Conservation (phyloP, 2,329 filamentous ascomycete species). For the Neonectria magnoliae region DNA sequence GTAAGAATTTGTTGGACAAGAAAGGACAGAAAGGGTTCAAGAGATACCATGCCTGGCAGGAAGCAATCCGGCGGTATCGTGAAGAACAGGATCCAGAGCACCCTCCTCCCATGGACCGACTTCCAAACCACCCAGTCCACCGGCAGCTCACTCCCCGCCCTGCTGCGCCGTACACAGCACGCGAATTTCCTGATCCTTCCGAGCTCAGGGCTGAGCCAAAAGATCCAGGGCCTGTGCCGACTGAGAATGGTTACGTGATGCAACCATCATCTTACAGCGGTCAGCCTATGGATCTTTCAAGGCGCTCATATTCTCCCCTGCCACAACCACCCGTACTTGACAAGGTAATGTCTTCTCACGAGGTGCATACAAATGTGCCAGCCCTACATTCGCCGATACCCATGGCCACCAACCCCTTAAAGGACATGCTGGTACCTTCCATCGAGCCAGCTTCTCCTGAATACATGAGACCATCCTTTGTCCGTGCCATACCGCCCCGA, state of each 20-base stretch:
- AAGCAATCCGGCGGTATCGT: conserved; percentile 49
- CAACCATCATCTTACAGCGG: conserved; percentile 30
- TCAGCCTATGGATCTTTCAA: conserved; percentile 29
- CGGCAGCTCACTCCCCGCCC: conserved; percentile 25
- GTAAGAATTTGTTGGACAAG: conserved; percentile 42
- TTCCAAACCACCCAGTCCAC: conserved; percentile 12
- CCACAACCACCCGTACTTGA: conserved; percentile 27
- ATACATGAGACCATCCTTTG: conserved; percentile 47
- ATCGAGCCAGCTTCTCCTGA: conserved; percentile 56
- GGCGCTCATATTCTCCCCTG: conserved; percentile 34
- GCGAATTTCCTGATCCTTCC: conserved; percentile 32
- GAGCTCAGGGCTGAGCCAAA: conserved; percentile 32
- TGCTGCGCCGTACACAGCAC: conserved; percentile 19
- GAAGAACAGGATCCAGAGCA: conserved; percentile 23
- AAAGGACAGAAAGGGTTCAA: conserved; percentile 57
- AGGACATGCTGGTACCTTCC: conserved; percentile 58
- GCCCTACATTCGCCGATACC: conserved; percentile 36
- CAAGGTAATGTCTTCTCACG: conserved; percentile 43
- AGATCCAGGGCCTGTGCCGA: conserved; percentile 36
- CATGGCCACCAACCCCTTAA: conserved; percentile 35
- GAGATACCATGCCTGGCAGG: conserved; percentile 58
- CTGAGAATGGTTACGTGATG: conserved; percentile 43
- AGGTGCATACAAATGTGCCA: conserved; percentile 26
- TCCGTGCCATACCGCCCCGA: conserved; percentile 47
- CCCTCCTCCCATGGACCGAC: conserved; percentile 26